These are phyloP conservation scores for Penicillium parvum DNA, from an alignment of 495 filamentous ascomycete species.

Conservation along the genomic window DNA sequence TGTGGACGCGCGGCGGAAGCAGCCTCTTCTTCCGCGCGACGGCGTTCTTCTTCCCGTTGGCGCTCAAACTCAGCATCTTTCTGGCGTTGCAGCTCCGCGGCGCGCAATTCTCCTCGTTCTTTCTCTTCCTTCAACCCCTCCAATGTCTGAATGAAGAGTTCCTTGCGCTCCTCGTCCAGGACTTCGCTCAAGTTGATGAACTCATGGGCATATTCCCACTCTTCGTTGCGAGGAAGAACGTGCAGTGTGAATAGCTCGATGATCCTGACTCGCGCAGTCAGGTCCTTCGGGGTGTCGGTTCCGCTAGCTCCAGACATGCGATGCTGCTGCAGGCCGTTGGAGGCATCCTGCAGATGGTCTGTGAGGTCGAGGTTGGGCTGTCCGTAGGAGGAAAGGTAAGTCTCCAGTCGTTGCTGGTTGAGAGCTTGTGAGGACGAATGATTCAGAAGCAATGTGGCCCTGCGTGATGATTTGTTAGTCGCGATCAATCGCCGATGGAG, in stretches of 20 bases:
- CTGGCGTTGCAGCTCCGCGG: constrained; percentile 54
- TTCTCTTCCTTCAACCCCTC: constrained; percentile 60
- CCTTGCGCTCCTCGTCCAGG: constrained; percentile 87
- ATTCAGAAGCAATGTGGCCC: constrained; percentile 80
- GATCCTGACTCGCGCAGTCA: constrained; percentile 73
- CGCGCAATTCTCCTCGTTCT: constrained; percentile 65
- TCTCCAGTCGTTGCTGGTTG: constrained; percentile 85
- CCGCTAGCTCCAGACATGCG: constrained; percentile 46
- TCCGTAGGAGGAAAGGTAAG: constrained; percentile 75
- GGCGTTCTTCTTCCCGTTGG: constrained; percentile 52
- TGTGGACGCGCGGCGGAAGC: constrained; percentile 32
- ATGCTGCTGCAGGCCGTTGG: constrained; percentile 18
- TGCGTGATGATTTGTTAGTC: constrained; percentile 24
- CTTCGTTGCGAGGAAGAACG: constrained; percentile 80
- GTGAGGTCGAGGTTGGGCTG: constrained; percentile 64
- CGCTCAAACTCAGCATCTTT: constrained; percentile 59
- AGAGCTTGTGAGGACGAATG: constrained; percentile 77
- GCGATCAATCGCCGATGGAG: background rate
- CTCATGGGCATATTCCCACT: constrained; percentile 91
- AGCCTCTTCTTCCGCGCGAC: constrained; percentile 57
- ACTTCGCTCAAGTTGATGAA: constrained; percentile 81
- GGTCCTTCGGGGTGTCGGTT: constrained; percentile 72
- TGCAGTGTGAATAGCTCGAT: constrained; percentile 93
- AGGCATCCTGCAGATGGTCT: constrained; percentile 47
- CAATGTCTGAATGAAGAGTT: constrained; percentile 72